phyloP scores from a whole-genome alignment of 495 filamentous ascomycete species.

The Saxophila tyrrhenica region DNA sequence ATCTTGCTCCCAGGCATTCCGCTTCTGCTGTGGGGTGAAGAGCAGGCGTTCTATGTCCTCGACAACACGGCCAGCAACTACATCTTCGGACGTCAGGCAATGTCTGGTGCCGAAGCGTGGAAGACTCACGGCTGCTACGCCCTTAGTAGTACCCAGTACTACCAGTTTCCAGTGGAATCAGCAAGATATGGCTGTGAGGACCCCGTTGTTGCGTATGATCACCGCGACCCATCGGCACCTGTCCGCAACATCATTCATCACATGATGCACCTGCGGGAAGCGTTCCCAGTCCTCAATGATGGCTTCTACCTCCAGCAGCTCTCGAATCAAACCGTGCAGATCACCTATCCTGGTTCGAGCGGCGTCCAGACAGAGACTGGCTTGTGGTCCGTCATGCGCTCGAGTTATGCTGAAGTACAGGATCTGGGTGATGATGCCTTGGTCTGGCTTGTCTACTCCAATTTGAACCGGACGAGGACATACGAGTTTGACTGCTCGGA shows the following conservation, averaged over 20 bases:
- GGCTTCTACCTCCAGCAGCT: conserved; percentile 50
- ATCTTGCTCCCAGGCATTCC: conserved; percentile 56
- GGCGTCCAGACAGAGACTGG: conserved; percentile 48
- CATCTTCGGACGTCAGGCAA: conserved; percentile 56
- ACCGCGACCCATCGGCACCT: conserved; percentile 56
- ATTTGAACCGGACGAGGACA: conserved; percentile 40
- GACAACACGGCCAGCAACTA: conserved; percentile 59
- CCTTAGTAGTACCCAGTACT: conserved; percentile 44
- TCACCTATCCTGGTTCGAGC: conserved; percentile 44
- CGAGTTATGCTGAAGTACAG: conserved; percentile 38
- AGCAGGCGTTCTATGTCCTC: conserved; percentile 55
- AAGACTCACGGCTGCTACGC: conserved; percentile 55
- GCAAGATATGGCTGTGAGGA: conserved; percentile 49
- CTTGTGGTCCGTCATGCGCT: conserved; percentile 53
- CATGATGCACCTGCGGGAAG: conserved; percentile 50
- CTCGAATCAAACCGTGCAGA: conserved; percentile 44
- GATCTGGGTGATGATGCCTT: conserved; percentile 34
- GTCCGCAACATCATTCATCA: conserved; percentile 55
- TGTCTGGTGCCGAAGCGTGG: conserved; percentile 56
- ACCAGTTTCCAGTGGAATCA: conserved; percentile 44
- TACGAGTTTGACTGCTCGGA: conserved; percentile 49
- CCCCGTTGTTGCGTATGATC: conserved; percentile 44
- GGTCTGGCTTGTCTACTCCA: conserved; percentile 58
- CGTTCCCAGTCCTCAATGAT: conserved; percentile 50
- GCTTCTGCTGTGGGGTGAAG: conserved; percentile 55